These are phyloP conservation scores for Ceratobasidium sp. DNA, from an alignment of 1,284 basidiomycete genomes.

Conservation along the genomic window DNA sequence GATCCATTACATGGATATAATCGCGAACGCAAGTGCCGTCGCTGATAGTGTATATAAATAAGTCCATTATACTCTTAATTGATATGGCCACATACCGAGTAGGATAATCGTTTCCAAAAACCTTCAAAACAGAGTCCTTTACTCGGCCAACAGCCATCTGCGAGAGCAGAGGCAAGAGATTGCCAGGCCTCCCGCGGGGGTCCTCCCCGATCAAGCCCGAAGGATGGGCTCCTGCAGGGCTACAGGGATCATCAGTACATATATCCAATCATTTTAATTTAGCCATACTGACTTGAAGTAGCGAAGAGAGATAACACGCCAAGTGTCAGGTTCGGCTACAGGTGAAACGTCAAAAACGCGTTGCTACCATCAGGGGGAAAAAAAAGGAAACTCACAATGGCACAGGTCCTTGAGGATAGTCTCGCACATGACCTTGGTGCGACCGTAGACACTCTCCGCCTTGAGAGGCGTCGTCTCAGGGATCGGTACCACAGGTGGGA, in stretches of 20 bases:
- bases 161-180: slow-evolving; percentile 91
- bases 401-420: slow-evolving; percentile 90
- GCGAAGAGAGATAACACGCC: slow-evolving; percentile 84
- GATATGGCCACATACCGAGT: slow-evolving; percentile 68
- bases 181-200: slow-evolving; percentile 92
- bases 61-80: neutral
- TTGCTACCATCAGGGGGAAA: slow-evolving; percentile 10
- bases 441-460: slow-evolving; percentile 93
- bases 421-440: slow-evolving; percentile 95
- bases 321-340: slow-evolving; percentile 71
- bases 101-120: slow-evolving; percentile 98
- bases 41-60: slow-evolving; percentile 56
- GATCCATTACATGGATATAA: slow-evolving; percentile 96
- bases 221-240: slow-evolving; percentile 95
- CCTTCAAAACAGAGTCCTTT: slow-evolving; percentile 80
- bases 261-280: neutral
- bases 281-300: slow-evolving; percentile 90
- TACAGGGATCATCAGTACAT: slow-evolving; percentile 49
- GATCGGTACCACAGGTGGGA: slow-evolving; percentile 90
- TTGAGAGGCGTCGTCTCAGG: slow-evolving; percentile 89
- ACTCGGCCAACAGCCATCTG: slow-evolving; percentile 96
- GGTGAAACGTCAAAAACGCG: slow-evolving; percentile 33
- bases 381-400: slow-evolving; percentile 60
- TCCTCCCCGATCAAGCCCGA: slow-evolving; percentile 97
- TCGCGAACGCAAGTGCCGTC: slow-evolving; percentile 98